Evolutionary conservation across 495 filamentous ascomycete species (phyloP).

Genomic region (Neurospora cerealis): DNA sequence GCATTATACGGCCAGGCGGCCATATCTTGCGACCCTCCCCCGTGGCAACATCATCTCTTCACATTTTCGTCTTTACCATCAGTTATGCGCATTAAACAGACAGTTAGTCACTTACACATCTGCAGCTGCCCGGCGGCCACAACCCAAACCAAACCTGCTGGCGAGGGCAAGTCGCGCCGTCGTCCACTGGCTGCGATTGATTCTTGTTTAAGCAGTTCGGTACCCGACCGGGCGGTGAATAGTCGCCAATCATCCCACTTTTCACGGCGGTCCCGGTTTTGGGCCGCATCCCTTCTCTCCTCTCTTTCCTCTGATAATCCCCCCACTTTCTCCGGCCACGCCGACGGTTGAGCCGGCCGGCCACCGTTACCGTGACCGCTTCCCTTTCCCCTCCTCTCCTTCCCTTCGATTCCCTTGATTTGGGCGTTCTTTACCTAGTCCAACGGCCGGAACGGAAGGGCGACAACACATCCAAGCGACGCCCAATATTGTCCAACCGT

Average conservation of each 20-base stretch:
- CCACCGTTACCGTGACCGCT: background rate
- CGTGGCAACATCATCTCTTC: background rate
- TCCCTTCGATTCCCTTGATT: background rate
- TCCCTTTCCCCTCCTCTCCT: background rate
- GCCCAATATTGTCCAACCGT: background rate
- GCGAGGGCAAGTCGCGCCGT: background rate
- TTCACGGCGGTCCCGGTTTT: background rate
- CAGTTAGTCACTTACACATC: background rate
- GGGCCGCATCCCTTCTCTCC: background rate
- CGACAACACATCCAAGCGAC: background rate
- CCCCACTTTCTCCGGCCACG: constrained; percentile 2
- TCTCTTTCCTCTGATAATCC: background rate
- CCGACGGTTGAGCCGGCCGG: background rate
- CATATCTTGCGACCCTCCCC: background rate
- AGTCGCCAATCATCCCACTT: background rate
- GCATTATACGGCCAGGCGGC: background rate
- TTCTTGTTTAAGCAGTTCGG: background rate
- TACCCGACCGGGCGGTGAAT: background rate
- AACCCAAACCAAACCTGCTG: background rate
- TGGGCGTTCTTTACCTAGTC: background rate
- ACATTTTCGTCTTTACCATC: background rate
- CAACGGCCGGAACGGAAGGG: background rate
- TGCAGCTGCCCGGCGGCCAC: background rate
- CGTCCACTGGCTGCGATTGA: background rate
- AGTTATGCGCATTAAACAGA: background rate